Conservation (phyloP, 139 green algal genomes). For the Zygnema cylindricum region DNA sequence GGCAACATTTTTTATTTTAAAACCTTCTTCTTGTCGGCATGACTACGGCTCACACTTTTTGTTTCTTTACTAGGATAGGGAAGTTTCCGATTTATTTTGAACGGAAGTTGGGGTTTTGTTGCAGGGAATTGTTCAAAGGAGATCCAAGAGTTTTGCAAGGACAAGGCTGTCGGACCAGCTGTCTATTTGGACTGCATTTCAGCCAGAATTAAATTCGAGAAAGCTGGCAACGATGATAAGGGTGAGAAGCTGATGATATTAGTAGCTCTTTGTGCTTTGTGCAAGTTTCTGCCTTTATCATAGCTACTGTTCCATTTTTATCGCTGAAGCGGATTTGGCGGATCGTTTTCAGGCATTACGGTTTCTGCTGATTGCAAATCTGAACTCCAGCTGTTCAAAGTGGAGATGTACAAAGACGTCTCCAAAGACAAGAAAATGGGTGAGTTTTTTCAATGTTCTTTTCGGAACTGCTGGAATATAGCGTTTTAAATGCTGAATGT, state of each 20-base stretch:
- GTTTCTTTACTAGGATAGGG: no score
- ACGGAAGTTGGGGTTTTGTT: no score
- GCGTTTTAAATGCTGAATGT: neutral
- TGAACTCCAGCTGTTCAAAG: conserved; percentile 78
- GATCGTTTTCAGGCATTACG: conserved; percentile 58
- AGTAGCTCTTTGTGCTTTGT: no score
- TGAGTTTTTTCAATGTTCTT: conserved; percentile 50
- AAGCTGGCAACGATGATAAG: no score
- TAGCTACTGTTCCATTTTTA: no score
- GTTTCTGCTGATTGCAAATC: conserved; percentile 71
- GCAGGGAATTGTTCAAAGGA: no score
- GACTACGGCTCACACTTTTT: neutral
- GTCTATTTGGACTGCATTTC: no score
- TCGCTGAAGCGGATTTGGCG: no score
- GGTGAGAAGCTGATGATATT: no score
- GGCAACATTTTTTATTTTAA: neutral
- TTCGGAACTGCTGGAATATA: no score
- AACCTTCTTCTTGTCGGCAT: neutral
- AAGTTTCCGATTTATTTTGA: neutral
- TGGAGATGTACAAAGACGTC: conserved; percentile 77
- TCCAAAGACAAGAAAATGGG: conserved; percentile 80
- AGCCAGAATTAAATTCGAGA: no score
- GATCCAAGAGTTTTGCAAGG: conserved; percentile 70
- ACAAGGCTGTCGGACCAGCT: conserved; percentile 53
- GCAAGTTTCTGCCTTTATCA: no score